phyloP scores from a whole-genome alignment of 129 eudicot species.

The Gnaphalium uliginosum region DNA sequence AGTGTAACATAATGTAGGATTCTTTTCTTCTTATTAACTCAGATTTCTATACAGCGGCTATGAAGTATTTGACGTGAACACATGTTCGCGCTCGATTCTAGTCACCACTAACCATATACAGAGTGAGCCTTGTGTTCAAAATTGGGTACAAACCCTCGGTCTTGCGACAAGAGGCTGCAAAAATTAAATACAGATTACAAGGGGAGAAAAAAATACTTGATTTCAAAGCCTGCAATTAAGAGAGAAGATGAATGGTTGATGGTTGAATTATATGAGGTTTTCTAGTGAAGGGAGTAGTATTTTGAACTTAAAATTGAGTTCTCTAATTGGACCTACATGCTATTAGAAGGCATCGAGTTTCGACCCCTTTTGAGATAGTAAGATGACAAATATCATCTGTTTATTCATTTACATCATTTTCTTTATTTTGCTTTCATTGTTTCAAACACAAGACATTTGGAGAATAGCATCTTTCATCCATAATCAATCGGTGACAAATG shows the following conservation, averaged over 20 bases:
- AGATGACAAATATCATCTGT: too few relatives aligned
- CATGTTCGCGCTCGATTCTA: not conserved
- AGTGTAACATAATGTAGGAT: not conserved
- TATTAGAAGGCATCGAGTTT: not conserved
- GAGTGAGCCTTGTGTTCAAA: not conserved
- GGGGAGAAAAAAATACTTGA: not conserved
- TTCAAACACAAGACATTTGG: too few relatives aligned
- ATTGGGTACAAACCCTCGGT: not conserved
- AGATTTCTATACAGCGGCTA: not conserved
- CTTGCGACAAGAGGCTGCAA: not conserved
- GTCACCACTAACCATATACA: not conserved
- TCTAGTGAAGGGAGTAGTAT: not conserved
- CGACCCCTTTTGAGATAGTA: not conserved
- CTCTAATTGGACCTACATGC: not conserved
- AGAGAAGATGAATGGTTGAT: not conserved
- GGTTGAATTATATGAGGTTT: not conserved
- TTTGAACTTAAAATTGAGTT: not conserved
- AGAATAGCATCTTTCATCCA: too few relatives aligned
- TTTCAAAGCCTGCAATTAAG: not conserved
- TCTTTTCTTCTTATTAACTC: not conserved
- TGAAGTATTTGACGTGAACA: not conserved
- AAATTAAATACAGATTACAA: not conserved
- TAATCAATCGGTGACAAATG: too few relatives aligned
- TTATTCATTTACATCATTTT: too few relatives aligned
- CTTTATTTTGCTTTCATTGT: too few relatives aligned